Conservation (phyloP, 345 rosid species). For the Eucalyptus curtisii region DNA sequence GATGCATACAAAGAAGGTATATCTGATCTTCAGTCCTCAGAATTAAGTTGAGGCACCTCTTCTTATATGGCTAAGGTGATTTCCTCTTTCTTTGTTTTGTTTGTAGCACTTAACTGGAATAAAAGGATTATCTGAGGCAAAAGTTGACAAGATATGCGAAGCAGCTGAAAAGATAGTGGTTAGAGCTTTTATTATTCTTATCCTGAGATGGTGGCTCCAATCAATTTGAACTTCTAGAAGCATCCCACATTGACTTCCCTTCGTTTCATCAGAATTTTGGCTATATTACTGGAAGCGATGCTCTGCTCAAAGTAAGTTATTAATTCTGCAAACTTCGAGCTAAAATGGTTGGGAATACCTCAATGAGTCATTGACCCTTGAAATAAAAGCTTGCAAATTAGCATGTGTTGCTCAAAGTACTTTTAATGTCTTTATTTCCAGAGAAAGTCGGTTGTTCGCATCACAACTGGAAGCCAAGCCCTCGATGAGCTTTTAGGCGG, state of each 20-base stretch:
- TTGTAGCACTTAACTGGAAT: neutral
- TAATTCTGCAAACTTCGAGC: neutral
- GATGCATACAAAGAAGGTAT: conserved; percentile 96
- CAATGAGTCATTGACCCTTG: too few species aligned
- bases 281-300: neutral
- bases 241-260: neutral
- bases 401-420: neutral
- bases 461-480: neutral
- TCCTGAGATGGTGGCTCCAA: neutral
- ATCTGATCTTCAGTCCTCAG: neutral
- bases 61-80: neutral
- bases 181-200: neutral
- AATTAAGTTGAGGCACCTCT: neutral
- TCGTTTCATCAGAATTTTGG: neutral
- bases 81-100: neutral
- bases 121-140: neutral
- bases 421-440: neutral
- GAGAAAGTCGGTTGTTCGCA: neutral
- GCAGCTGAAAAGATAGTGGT: neutral
- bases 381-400: too few species aligned
- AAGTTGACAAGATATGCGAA: neutral
- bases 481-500: neutral
- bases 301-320: neutral
- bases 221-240: neutral
- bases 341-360: neutral